Evolutionary conservation across 768 basidiomycete species (phyloP), one percentile per base, ranked within the genome.

Genomic region (Hemileccinum impolitum): DNA sequence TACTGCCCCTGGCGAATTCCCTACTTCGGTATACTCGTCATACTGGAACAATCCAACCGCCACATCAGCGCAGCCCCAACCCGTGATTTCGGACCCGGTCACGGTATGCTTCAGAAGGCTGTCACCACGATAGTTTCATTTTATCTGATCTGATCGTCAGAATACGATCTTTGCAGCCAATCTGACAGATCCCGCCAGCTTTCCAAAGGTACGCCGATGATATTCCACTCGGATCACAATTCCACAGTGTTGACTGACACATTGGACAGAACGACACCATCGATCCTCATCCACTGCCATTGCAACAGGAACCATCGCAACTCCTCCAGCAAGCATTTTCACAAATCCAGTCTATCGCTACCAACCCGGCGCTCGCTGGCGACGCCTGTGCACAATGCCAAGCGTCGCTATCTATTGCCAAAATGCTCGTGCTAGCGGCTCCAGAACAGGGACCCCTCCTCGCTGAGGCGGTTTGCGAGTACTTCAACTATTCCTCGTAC

Each of bases 1-100:
- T 59, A 80, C 81, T 3, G 84, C 71, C 6, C 78, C 81, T 14
- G 84, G 83, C 15, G 59, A 65, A 13, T 86, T 87, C 60, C 84
- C 85, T 1, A 83, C 83, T 3, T 76, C 81, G 2, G 67, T 74
- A 19, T 87, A 79, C 59, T 62, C 67, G 10, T 72, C 76, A 39
- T 88, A 87, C 63, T 85, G 80, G 70, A 87, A 87, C 60, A 65
- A 76, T 53, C 83, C 85, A 9, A 87, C 83, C 1, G 81, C 78
- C 28, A 87, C 85, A 4, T 77, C 78, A 19, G 79, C 73, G 1
- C 86, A 88, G 63, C 80, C 80, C 5, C 85, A 87, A 63, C 85
- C 85, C 1, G 75, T 87, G 25, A 75, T 88, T 36, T 79, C 84
- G 25, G 85, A 87, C 62, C 81, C 83, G 3, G 77, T 86, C 34